Conservation (phyloP, 257 asterid genomes). For the Parsonsia alboflavescens region DNA sequence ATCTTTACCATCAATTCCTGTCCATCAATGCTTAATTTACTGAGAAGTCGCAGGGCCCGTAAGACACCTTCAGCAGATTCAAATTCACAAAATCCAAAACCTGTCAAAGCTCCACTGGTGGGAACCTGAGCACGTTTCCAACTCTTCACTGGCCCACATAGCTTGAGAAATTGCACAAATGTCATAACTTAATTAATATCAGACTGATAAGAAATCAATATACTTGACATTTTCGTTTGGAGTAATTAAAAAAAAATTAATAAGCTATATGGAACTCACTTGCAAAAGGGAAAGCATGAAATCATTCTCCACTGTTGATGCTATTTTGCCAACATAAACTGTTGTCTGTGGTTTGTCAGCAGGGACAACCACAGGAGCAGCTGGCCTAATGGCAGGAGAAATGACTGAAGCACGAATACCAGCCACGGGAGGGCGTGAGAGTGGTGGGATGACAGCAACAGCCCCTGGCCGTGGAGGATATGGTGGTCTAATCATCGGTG, state of each 20-base stretch:
- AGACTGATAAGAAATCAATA: background rate
- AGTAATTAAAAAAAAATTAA: background rate
- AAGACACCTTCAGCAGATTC: constrained; percentile 97
- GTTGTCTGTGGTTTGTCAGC: constrained; percentile 84
- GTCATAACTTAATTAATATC: background rate
- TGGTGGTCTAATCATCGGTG: constrained; percentile 54
- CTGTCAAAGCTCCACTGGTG: constrained; percentile 67
- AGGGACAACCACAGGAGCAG: constrained; percentile 31
- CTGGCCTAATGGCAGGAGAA: constrained; percentile 56
- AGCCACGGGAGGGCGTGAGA: constrained; percentile 68
- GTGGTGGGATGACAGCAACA: constrained; percentile 58
- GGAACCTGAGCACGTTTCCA: constrained; percentile 99
- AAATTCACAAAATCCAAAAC: constrained; percentile 96
- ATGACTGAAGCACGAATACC: constrained; percentile 68
- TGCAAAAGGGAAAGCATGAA: constrained; percentile 84
- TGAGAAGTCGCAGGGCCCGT: constrained; percentile 81
- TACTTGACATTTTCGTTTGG: background rate
- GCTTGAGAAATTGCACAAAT: constrained; percentile 44
- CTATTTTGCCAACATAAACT: constrained; percentile 86
- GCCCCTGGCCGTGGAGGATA: constrained; percentile 66
- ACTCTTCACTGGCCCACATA: constrained; percentile 93
- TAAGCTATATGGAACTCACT: constrained; percentile 37
- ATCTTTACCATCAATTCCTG: constrained; percentile 81
- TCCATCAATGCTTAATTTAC: constrained; percentile 79
- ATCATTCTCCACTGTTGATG: constrained; percentile 86